Conservation (phyloP, 768 basidiomycete genomes). For the Coprinopsis cinerea region DNA sequence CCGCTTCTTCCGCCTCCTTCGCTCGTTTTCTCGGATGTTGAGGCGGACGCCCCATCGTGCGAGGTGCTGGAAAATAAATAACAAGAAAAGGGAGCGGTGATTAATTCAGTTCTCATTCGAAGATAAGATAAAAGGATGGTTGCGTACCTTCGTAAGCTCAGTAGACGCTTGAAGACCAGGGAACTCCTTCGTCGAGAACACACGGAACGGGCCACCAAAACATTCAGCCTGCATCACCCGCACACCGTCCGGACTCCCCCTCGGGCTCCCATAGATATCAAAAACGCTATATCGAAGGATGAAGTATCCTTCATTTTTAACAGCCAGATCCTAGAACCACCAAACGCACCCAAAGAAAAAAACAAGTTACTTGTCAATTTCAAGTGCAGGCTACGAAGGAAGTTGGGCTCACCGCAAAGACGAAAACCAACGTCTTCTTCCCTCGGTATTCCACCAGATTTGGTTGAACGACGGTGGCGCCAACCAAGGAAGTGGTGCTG, state of each 20-base stretch:
- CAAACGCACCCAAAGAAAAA: too few relatives aligned
- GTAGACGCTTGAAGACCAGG: constrained; percentile 64
- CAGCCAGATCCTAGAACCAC: constrained; percentile 55
- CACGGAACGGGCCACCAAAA: constrained; percentile 56
- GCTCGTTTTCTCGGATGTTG: constrained; percentile 53
- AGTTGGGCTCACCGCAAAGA: constrained; percentile 48
- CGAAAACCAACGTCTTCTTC: constrained; percentile 52
- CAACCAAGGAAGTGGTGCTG: constrained; percentile 48
- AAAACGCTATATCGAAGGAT: constrained; percentile 62
- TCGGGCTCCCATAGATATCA: constrained; percentile 41
- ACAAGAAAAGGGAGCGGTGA: constrained; percentile 1
- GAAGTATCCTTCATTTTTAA: constrained; percentile 62
- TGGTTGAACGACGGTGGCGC: constrained; percentile 57
- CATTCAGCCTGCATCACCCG: constrained; percentile 55
- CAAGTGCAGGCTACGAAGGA: too few relatives aligned
- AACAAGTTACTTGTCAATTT: too few relatives aligned
- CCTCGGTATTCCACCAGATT: constrained; percentile 50
- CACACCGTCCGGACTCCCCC: constrained; percentile 1
- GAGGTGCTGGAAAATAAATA: constrained; percentile 32
- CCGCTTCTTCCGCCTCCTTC: constrained; percentile 41
- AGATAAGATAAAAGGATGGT: not conserved
- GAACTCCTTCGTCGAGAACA: constrained; percentile 70
- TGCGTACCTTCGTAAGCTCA: constrained; percentile 55
- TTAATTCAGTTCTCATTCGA: not conserved
- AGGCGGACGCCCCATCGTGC: constrained; percentile 53